A percentile compares a stretch with the other conserved stretches of the same genome.
phyloP scores from a whole-genome alignment of 257 asterid genomes.

The Catharanthus roseus region DNA sequence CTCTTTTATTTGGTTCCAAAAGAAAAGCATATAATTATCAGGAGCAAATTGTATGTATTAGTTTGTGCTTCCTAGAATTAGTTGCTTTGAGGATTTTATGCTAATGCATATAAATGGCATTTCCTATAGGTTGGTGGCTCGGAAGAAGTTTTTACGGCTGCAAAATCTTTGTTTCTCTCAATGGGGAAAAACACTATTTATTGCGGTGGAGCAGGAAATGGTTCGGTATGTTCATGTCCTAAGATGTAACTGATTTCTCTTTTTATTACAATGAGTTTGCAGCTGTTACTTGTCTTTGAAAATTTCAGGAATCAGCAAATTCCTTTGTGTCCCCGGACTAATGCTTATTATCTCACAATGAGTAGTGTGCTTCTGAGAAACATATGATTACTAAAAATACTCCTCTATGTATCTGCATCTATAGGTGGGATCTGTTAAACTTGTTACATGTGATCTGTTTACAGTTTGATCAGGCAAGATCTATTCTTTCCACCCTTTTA shows the following conservation, averaged over 20 bases:
- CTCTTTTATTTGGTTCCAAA: not conserved
- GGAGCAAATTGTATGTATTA: not conserved
- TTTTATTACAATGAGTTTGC: not conserved
- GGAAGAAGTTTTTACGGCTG: slow-evolving; percentile 65
- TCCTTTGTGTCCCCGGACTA: not conserved
- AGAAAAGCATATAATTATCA: not conserved
- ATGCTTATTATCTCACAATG: not conserved
- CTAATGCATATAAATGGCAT: slow-evolving; percentile 10
- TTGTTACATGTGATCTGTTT: too few species aligned
- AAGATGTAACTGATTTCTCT: slow-evolving; percentile 3
- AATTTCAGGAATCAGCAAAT: not conserved
- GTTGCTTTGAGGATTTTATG: slow-evolving; percentile 10
- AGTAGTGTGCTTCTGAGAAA: not conserved
- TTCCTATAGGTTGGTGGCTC: slow-evolving; percentile 78
- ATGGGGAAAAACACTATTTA: slow-evolving; percentile 86
- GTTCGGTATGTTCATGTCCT: slow-evolving; percentile 54
- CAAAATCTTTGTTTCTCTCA: slow-evolving; percentile 68
- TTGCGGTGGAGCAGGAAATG: slow-evolving; percentile 99
- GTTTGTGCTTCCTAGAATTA: slow-evolving; percentile 6
- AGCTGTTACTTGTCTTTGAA: not conserved
- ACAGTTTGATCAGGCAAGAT: too few species aligned
- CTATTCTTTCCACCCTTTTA: too few species aligned
- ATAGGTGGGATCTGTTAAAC: too few species aligned
- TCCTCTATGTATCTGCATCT: too few species aligned
- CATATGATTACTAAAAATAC: not conserved